Percentiles rank a stretch among this genome's conserved stretches.
Evolutionary conservation across 2,329 filamentous ascomycete genomes (phyloP).

Genomic region (Fusarium bulbicola): DNA sequence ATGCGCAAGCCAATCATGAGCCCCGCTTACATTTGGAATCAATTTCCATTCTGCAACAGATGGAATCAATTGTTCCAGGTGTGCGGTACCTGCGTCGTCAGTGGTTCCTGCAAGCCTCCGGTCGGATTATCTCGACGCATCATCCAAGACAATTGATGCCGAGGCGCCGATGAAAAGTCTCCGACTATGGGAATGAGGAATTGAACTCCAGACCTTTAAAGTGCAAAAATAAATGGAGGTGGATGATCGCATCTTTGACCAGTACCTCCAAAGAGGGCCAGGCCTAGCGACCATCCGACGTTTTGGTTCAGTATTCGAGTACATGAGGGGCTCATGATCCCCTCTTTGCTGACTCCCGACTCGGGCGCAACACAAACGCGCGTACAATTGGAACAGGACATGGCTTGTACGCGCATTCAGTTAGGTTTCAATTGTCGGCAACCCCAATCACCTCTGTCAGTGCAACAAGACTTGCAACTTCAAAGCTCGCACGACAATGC

Average conservation of each 20-base stretch:
- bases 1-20: background rate
- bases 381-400: no score
- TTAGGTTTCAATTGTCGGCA: background rate
- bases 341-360: background rate
- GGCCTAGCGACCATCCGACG: conserved; percentile 17
- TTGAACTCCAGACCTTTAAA: background rate
- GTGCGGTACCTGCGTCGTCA: conserved; percentile 12
- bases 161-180: background rate
- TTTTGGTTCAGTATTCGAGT: accelerated
- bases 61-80: conserved; percentile 14
- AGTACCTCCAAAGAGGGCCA: conserved; percentile 5
- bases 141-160: background rate
- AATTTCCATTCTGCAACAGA: conserved; percentile 11
- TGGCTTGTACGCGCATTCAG: background rate
- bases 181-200: background rate
- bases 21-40: conserved; percentile 29
- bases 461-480: background rate
- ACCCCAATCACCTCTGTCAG: background rate
- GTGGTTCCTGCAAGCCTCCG: background rate
- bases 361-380: background rate
- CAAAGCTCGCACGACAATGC: background rate
- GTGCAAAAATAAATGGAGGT: background rate
- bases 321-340: background rate
- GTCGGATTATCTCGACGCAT: background rate
- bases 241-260: conserved; percentile 24